Evolutionary conservation across 2,329 filamentous ascomycete genomes (phyloP).

Genomic region (Phaeosphaeria sp.): DNA sequence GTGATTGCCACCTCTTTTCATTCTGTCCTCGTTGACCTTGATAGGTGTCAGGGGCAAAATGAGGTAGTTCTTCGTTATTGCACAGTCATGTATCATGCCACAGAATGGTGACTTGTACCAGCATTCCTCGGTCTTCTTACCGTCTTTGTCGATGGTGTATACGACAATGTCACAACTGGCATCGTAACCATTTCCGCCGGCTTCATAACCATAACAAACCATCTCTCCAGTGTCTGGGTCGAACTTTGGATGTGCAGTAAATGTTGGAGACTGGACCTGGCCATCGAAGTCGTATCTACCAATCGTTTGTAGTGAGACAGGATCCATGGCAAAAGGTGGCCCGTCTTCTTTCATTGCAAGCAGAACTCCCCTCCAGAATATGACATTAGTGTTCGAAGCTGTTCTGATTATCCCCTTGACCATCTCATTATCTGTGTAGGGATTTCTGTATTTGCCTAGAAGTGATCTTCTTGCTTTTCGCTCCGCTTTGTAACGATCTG

Average conservation of each 20-base stretch:
- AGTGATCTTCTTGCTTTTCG: constrained; percentile 49
- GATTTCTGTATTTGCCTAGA: constrained; percentile 65
- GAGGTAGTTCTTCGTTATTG: constrained; percentile 49
- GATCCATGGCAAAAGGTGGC: constrained; percentile 50
- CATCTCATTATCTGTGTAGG: constrained; percentile 63
- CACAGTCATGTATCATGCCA: constrained; percentile 51
- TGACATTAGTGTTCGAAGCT: constrained; percentile 66
- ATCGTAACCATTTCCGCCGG: constrained; percentile 46
- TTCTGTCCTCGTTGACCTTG: constrained; percentile 42
- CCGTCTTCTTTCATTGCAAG: constrained; percentile 61
- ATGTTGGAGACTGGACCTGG: constrained; percentile 49
- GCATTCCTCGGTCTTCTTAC: constrained; percentile 48
- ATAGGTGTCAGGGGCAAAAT: constrained; percentile 49
- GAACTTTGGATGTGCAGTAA: constrained; percentile 55
- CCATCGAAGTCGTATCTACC: constrained; percentile 50
- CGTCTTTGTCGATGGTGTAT: constrained; percentile 49
- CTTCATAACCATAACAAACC: constrained; percentile 52
- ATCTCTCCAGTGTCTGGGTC: constrained; percentile 53
- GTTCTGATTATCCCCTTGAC: constrained; percentile 64
- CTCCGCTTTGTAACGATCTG: constrained; percentile 52
- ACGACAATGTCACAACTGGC: constrained; percentile 48
- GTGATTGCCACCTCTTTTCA: constrained; percentile 50
- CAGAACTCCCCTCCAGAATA: constrained; percentile 63
- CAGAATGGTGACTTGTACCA: constrained; percentile 51
- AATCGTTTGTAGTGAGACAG: constrained; percentile 50